A percentile compares a stretch with the other conserved stretches of the same genome.
Conservation (phyloP, 2,329 filamentous ascomycete genomes). For the Neopestalotiopsis sp. region DNA sequence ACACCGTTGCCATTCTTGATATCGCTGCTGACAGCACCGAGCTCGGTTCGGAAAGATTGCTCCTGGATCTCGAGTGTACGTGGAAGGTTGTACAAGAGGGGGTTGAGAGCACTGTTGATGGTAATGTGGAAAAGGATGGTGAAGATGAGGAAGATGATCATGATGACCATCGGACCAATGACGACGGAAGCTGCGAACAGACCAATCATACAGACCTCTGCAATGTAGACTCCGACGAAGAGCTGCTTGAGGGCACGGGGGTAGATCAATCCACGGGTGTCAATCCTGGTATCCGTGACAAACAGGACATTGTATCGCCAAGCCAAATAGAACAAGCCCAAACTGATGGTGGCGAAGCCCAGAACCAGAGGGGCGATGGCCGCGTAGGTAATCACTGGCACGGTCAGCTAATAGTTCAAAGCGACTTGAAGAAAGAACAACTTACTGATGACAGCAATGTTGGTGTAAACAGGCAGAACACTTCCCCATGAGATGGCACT, state of each 20-base stretch:
- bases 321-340: conserved; percentile 82
- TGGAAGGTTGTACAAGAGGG: conserved; percentile 79
- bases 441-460: conserved; percentile 79
- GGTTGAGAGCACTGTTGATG: conserved; percentile 74
- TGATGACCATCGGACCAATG: conserved; percentile 73
- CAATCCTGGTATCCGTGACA: conserved; percentile 80
- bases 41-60: conserved; percentile 34
- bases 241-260: conserved; percentile 87
- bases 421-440: too few species aligned
- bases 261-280: conserved; percentile 88
- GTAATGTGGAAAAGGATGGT: conserved; percentile 77
- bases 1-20: conserved; percentile 35
- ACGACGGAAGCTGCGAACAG: conserved; percentile 75
- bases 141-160: conserved; percentile 78
- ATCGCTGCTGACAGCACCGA: conserved; percentile 30
- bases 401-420: conserved; percentile 27
- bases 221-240: conserved; percentile 82
- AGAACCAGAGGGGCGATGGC: conserved; percentile 86
- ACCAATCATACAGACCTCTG: conserved; percentile 82
- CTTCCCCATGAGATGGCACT: conserved; percentile 83
- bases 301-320: conserved; percentile 92
- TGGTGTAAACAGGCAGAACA: conserved; percentile 80
- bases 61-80: conserved; percentile 66
- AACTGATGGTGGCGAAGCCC: conserved; percentile 78
- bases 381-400: conserved; percentile 78